phyloP scores from a whole-genome alignment of 2,329 filamentous ascomycete species.

The Exophiala sp. region DNA sequence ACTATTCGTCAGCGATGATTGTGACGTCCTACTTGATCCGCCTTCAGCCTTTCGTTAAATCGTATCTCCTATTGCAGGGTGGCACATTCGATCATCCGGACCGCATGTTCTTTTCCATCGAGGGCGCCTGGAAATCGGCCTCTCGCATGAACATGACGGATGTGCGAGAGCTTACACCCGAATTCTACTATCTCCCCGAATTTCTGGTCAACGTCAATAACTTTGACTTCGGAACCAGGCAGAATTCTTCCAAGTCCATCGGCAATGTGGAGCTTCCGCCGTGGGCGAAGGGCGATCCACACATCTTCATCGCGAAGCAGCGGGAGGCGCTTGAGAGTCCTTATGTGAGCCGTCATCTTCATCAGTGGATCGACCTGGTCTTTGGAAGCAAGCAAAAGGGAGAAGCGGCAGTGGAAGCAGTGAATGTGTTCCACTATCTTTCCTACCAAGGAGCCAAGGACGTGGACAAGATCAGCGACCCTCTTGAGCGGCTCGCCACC shows the following conservation, averaged over 20 bases:
- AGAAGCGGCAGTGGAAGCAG: slow-evolving; percentile 80
- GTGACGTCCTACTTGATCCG: slow-evolving; percentile 94
- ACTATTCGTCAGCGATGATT: slow-evolving; percentile 99
- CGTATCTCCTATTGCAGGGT: slow-evolving; percentile 89
- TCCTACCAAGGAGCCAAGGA: slow-evolving; percentile 94
- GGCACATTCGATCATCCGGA: slow-evolving; percentile 95
- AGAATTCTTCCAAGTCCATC: slow-evolving; percentile 72
- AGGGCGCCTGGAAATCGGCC: slow-evolving; percentile 83
- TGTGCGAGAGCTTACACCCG: slow-evolving; percentile 87
- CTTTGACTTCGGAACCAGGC: slow-evolving; percentile 85
- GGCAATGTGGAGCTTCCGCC: slow-evolving; percentile 84
- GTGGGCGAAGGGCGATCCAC: slow-evolving; percentile 94
- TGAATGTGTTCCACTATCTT: slow-evolving; percentile 93
- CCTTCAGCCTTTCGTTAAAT: slow-evolving; percentile 91
- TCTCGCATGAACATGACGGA: slow-evolving; percentile 88
- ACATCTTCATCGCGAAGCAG: slow-evolving; percentile 91
- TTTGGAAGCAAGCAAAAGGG: slow-evolving; percentile 93
- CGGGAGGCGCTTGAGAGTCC: slow-evolving; percentile 92
- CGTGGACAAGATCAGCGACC: slow-evolving; percentile 82
- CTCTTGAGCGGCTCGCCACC: slow-evolving; percentile 76
- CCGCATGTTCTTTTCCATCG: slow-evolving; percentile 86
- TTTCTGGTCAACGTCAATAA: slow-evolving; percentile 90
- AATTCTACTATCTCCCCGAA: slow-evolving; percentile 95
- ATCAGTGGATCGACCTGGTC: slow-evolving; percentile 92
- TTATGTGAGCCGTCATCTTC: slow-evolving; percentile 80